phyloP scores from a whole-genome alignment of 1,139 yeast genomes.

The Candida gigantensis region DNA sequence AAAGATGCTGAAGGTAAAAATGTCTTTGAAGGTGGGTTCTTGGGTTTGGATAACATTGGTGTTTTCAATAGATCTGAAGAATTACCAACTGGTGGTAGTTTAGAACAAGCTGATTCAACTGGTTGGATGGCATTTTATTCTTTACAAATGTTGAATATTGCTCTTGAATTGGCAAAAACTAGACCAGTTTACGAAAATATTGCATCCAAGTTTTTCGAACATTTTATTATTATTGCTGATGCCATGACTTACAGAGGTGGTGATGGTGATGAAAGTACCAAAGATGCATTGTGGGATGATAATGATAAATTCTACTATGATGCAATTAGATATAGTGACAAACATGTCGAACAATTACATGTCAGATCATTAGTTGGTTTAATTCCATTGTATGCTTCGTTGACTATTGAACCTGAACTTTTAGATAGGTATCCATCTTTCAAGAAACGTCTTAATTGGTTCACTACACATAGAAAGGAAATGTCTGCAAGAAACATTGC shows the following conservation, averaged over 20 bases:
- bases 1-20: conserved; percentile 88
- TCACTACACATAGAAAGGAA: conserved; percentile 67
- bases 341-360: conserved; percentile 71
- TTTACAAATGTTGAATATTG: conserved; percentile 89
- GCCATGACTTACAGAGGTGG: conserved; percentile 82
- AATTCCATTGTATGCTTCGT: conserved; percentile 88
- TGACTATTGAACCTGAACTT: conserved; percentile 86
- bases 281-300: conserved; percentile 85
- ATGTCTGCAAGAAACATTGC: conserved; percentile 90
- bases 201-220: conserved; percentile 95
- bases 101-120: conserved; percentile 95
- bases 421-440: conserved; percentile 80
- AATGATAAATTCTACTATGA: conserved; percentile 89
- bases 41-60: conserved; percentile 93
- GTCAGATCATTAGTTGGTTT: conserved; percentile 91
- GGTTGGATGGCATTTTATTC: conserved; percentile 99
- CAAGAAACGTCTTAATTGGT: conserved; percentile 86
- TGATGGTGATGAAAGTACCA: conserved; percentile 49
- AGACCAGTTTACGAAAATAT: conserved; percentile 90
- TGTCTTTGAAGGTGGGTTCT: conserved; percentile 92
- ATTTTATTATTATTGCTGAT: conserved; percentile 88
- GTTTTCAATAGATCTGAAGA: conserved; percentile 93
- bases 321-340: conserved; percentile 84
- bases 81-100: conserved; percentile 86
- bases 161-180: conserved; percentile 82